Evolutionary conservation across 2,329 filamentous ascomycete species (phyloP).

Genomic region (Colletotrichum theobromicola): DNA sequence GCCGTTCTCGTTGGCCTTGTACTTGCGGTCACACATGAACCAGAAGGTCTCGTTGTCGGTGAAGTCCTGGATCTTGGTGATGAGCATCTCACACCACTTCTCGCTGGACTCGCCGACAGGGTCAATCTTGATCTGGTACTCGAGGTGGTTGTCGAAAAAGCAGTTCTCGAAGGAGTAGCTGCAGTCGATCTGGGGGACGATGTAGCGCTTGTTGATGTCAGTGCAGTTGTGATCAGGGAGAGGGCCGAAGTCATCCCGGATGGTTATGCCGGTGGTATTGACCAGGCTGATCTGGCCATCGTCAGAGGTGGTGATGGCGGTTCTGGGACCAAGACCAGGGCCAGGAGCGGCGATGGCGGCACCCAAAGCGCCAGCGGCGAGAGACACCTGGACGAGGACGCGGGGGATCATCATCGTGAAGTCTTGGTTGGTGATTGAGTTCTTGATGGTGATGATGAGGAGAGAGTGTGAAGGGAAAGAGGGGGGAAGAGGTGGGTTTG

Average conservation of each 20-base stretch:
- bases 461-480: not conserved
- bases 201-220: not conserved
- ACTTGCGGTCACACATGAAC: not conserved
- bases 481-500: not conserved
- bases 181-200: constrained; percentile 5
- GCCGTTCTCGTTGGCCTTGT: not conserved
- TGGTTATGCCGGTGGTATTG: not conserved
- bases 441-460: not conserved
- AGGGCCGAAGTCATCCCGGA: not conserved
- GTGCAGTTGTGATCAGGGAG: not conserved
- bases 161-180: constrained; percentile 13
- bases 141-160: constrained; percentile 1
- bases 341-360: not conserved
- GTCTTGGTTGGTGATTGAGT: not conserved
- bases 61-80: not conserved
- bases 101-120: not conserved
- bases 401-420: not conserved
- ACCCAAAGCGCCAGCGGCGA: not conserved
- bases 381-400: not conserved
- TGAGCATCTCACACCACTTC: constrained; percentile 3
- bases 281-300: not conserved
- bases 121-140: constrained; percentile 5
- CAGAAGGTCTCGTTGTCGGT: not conserved
- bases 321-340: not conserved
- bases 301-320: not conserved